Base-by-base conservation (phyloP, 352 stramenopile species). In the Globisporangium alternatum region DNA sequence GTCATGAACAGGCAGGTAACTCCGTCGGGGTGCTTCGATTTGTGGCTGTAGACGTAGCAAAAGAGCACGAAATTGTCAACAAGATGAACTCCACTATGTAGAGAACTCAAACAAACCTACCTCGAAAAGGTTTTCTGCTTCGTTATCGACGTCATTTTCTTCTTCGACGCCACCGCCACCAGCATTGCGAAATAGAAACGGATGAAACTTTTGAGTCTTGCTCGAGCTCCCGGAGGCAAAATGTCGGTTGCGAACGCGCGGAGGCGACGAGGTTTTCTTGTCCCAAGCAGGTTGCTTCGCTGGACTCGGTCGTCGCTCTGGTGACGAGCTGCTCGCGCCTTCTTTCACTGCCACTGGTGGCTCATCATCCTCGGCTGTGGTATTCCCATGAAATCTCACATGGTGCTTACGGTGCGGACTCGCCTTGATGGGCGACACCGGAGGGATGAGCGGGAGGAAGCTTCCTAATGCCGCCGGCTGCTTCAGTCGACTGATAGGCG, bases 341-440 rank as follows among this genome's bases (percentile, higher is more conserved):
- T 37, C 53, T 47, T 22, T 43, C 10, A 8, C 12, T 28, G 21
- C 58, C 5, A 25, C 13, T 9, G n/a, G 22, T 8, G 53, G n/a
- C 13, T 21, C 30, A 0, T 43, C 25, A 4, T 28, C 31, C 8
- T 19, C 15, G 17, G 10, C 19, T 31, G 19, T 51, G 33, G 6
- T 15, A 35, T 21, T 49, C 17, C 54, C 30, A 7, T 39, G 65
- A 44, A 82, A 83, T 2, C 55, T 65, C 1, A 87, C 74, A 55
- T 81, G 76, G 56, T 80, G 74, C 19, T 80, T 85, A 30, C 64
- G 71, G 43, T 73, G 63, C 4, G 68, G 65, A 56, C 68, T 83
- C 1, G 77, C 57, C 65, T 82, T 81, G 62, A 90, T 83, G 1
- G 78, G 81, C 5, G 81, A 90, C 17, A 88, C 66, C 0, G 72